A percentile compares a stretch with the other conserved stretches of the same genome.
These are phyloP conservation scores for Dioscorea zingiberensis DNA, from an alignment of 106 monocot genomes.

Conservation along the genomic window DNA sequence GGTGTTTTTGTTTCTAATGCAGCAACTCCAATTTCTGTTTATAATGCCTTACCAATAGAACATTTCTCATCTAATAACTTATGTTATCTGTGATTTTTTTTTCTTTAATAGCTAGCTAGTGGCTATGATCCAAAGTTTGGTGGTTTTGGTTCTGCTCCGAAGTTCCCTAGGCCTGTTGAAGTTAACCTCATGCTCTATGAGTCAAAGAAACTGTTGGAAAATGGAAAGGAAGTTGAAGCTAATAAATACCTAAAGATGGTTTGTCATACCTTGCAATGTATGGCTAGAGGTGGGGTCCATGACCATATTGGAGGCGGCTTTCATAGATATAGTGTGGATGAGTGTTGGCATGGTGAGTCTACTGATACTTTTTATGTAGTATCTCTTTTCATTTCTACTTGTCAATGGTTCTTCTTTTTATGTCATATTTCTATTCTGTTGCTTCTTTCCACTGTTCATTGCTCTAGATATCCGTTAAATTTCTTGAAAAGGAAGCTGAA, in stretches of 20 bases:
- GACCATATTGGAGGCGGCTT: slow-evolving; percentile 97
- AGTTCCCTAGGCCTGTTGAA: slow-evolving; percentile 96
- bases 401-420: too few species aligned
- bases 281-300: slow-evolving; percentile 95
- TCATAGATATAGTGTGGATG: slow-evolving; percentile 96
- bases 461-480: too few species aligned
- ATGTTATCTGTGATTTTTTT: too few species aligned
- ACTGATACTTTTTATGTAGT: too few species aligned
- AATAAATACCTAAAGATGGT: slow-evolving; percentile 49
- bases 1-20: too few species aligned
- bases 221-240: slow-evolving; percentile 49
- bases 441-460: too few species aligned
- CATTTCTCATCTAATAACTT: too few species aligned
- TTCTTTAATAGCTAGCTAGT: slow-evolving; percentile 36
- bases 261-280: slow-evolving; percentile 65
- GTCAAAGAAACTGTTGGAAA: slow-evolving; percentile 47
- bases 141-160: slow-evolving; percentile 92
- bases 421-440: too few species aligned
- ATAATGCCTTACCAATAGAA: too few species aligned
- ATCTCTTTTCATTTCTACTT: too few species aligned
- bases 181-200: slow-evolving; percentile 68
- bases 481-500: too few species aligned
- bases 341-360: slow-evolving; percentile 95
- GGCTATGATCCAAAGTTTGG: slow-evolving; percentile 82
- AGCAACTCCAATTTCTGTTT: too few species aligned